Evolutionary conservation across 305 asterid species (phyloP).

Genomic region (Coffea humblotiana): DNA sequence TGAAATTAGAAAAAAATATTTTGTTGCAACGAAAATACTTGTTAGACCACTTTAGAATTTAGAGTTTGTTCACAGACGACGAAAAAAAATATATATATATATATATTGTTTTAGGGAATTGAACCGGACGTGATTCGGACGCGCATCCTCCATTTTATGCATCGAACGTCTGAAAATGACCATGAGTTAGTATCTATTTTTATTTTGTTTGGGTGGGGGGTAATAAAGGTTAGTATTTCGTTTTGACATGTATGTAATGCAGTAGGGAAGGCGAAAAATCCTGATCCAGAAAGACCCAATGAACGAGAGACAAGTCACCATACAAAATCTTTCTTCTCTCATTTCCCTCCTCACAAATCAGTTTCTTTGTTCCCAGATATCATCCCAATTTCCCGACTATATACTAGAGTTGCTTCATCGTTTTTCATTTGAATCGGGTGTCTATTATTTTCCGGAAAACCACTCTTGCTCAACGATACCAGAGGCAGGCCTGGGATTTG

Average conservation of each 20-base stretch:
- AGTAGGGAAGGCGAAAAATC: conserved; percentile 19
- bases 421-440: not conserved
- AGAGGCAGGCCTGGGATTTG: no score
- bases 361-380: conserved; percentile 13
- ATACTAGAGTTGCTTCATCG: conserved; percentile 23
- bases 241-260: no score
- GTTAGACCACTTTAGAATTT: no score
- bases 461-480: not conserved
- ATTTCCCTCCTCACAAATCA: conserved; percentile 56
- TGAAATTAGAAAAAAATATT: no score
- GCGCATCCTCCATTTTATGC: conserved; percentile 64
- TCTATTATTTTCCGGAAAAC: not conserved
- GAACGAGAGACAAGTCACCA: conserved; percentile 47
- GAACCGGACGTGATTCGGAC: conserved; percentile 99
- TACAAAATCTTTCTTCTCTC: conserved; percentile 46
- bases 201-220: no score
- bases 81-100: no score
- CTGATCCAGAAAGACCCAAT: conserved; percentile 69
- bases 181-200: no score
- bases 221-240: no score
- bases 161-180: no score
- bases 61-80: no score
- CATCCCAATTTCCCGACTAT: conserved; percentile 25
- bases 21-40: no score
- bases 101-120: conserved; percentile 10